These are phyloP conservation scores for Fragosphaeria purpurea DNA, from an alignment of 2,329 filamentous ascomycete genomes.

Conservation along the genomic window DNA sequence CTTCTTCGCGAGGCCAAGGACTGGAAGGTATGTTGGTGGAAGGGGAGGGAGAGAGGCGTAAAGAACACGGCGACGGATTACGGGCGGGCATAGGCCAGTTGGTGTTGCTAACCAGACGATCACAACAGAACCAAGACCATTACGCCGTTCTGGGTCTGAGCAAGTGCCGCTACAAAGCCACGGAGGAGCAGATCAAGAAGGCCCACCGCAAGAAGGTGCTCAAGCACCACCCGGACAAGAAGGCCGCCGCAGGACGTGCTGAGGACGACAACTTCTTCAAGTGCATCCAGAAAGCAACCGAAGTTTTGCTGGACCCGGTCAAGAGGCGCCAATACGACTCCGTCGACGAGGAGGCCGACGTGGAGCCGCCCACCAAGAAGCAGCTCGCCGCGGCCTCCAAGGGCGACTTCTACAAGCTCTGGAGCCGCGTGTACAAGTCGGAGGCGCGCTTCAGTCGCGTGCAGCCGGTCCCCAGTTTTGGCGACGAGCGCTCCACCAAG, in stretches of 20 bases:
- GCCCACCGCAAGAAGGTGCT: conserved; percentile 99
- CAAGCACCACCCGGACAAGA: conserved; percentile 98
- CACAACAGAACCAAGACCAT: conserved; percentile 74
- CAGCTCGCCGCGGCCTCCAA: conserved; percentile 52
- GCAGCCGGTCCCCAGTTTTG: conserved; percentile 80
- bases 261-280: conserved; percentile 99
- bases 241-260: conserved; percentile 74
- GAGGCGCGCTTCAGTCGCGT: conserved; percentile 88
- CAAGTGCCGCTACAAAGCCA: conserved; percentile 86
- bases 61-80: too few relatives aligned
- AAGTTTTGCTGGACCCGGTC: conserved; percentile 82
- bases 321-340: conserved; percentile 95
- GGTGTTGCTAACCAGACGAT: not conserved
- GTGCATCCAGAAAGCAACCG: conserved; percentile 97
- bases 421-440: conserved; percentile 80
- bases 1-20: conserved; percentile 92
- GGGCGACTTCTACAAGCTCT: conserved; percentile 91
- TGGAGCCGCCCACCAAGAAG: conserved; percentile 90
- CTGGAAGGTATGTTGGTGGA: conserved; percentile 70
- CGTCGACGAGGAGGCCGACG: conserved; percentile 86
- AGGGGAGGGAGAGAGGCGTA: not conserved
- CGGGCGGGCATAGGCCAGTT: not conserved
- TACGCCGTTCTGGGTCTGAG: conserved; percentile 91
- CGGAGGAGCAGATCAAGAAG: conserved; percentile 96
- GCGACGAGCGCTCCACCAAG: conserved; percentile 72